Percentiles rank a stretch among this genome's conserved stretches.
These are phyloP conservation scores for Lactarius sp. DNA, from an alignment of 768 basidiomycete genomes.

Conservation along the genomic window DNA sequence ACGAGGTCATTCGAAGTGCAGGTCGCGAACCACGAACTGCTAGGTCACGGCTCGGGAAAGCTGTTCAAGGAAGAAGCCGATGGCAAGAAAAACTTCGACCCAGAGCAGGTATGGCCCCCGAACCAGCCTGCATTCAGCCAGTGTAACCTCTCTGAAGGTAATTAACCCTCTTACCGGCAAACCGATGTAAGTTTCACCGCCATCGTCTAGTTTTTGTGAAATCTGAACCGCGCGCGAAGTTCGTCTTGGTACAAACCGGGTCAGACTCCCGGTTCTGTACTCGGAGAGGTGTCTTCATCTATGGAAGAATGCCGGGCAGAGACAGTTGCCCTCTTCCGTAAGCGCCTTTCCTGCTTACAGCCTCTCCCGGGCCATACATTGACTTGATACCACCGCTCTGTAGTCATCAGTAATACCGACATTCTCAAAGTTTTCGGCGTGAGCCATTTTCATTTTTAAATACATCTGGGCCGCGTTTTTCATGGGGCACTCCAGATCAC, in stretches of 20 bases:
- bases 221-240: conserved; percentile 34
- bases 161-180: conserved; percentile 79
- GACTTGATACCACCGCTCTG: not conserved
- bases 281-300: conserved; percentile 85
- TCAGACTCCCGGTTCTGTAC: conserved; percentile 74
- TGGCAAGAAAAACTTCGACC: conserved; percentile 80
- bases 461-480: not conserved
- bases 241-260: conserved; percentile 86
- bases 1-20: conserved; percentile 77
- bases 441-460: conserved; percentile 11
- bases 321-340: conserved; percentile 76
- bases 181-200: conserved; percentile 47
- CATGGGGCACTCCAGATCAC: conserved; percentile 46
- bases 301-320: conserved; percentile 95
- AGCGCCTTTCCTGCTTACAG: conserved; percentile 28
- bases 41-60: conserved; percentile 84
- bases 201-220: not conserved
- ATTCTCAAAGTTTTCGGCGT: conserved; percentile 82
- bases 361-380: not conserved
- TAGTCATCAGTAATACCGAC: conserved; percentile 68
- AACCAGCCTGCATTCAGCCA: not conserved
- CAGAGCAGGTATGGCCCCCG: conserved; percentile 43
- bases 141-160: conserved; percentile 40
- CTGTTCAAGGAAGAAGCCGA: conserved; percentile 71
- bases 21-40: conserved; percentile 85